phyloP scores from a whole-genome alignment of 805 yeast genomes.

The Kodamaea fukazawae region DNA sequence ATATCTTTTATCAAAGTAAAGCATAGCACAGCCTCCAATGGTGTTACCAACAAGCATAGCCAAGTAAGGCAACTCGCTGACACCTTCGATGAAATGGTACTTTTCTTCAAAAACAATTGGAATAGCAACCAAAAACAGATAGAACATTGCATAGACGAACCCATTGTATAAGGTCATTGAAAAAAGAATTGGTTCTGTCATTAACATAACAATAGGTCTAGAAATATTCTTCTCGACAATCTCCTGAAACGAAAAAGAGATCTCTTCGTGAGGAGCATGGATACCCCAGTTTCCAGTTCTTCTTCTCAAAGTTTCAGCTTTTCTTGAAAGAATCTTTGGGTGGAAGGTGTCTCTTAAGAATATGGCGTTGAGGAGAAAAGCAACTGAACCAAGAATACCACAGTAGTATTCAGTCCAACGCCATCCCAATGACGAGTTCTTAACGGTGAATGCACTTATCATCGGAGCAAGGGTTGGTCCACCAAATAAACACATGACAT shows the following conservation, averaged over 20 bases:
- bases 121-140: slow-evolving; percentile 69
- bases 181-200: slow-evolving; percentile 70
- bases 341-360: slow-evolving; percentile 40
- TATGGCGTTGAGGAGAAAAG: slow-evolving; percentile 32
- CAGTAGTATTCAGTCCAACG: slow-evolving; percentile 72
- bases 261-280: slow-evolving; percentile 38
- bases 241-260: slow-evolving; percentile 43
- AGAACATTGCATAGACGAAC: slow-evolving; percentile 76
- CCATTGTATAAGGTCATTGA: slow-evolving; percentile 69
- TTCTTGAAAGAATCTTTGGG: slow-evolving; percentile 30
- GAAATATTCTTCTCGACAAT: slow-evolving; percentile 58
- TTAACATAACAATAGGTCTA: slow-evolving; percentile 67
- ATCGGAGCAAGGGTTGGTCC: slow-evolving; percentile 18
- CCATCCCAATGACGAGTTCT: slow-evolving; percentile 64
- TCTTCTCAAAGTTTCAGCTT: slow-evolving; percentile 37
- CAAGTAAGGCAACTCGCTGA: slow-evolving; percentile 75
- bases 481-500: slow-evolving; percentile 14
- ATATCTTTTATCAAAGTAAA: slow-evolving; percentile 52
- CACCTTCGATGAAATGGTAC: slow-evolving; percentile 48
- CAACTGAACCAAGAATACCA: slow-evolving; percentile 36
- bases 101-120: slow-evolving; percentile 67
- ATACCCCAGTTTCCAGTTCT: slow-evolving; percentile 42
- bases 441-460: slow-evolving; percentile 62
- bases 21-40: slow-evolving; percentile 52
- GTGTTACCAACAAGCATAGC: slow-evolving; percentile 69